Base-by-base conservation (phyloP, 176 grass and related monocot genomes). In the Aegilops umbellulata region DNA sequence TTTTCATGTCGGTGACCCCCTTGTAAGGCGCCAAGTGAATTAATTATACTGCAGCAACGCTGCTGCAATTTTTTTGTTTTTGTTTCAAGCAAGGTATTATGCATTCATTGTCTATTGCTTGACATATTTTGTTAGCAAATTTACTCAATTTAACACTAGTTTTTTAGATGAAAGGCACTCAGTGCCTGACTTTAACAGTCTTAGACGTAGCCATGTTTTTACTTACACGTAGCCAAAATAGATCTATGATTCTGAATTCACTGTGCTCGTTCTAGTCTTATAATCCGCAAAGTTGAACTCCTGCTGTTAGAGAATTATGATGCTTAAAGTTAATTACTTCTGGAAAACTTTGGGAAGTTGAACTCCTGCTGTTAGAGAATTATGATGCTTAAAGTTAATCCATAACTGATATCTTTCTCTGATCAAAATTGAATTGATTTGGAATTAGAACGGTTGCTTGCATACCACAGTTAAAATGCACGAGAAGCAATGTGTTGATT, bases 31-130 rank as follows among this genome's bases (percentile, higher is more conserved):
- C 57, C 74, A 87, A 30, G 35, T 55, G 67, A 58, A 75, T 51
- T 67, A 58, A 75, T 51, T 67, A 69, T 88, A 31, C 35, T 35
- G 72, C 51, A 77, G 62, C 8, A 78, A 10, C 6, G 49, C 22
- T 75, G 49, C 80, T 74, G 20, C 60, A 66, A 0, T 55, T 86
- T 64, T 86, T 73, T 55, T 86, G 55, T 86, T 73, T 10, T 76
- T 86, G 30, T 58, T 87, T 60, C 25, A 49, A 44, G 13, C 69
- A 44, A 47, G 60, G 9, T 74, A 10, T 42, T 67, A 10, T 22
- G 10, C 88, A 58, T 80, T 68, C 34, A 38, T 19, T 81, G 2
- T 76, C 31, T 73, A 35, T 47, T 76, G 20, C 34, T 74, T 82
- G 46, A 82, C 4, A 87, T 25, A 15, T 14, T 61, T 34, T 31